Evolutionary conservation across 805 yeast genomes (phyloP).

Genomic region (Lipomyces starkeyi): DNA sequence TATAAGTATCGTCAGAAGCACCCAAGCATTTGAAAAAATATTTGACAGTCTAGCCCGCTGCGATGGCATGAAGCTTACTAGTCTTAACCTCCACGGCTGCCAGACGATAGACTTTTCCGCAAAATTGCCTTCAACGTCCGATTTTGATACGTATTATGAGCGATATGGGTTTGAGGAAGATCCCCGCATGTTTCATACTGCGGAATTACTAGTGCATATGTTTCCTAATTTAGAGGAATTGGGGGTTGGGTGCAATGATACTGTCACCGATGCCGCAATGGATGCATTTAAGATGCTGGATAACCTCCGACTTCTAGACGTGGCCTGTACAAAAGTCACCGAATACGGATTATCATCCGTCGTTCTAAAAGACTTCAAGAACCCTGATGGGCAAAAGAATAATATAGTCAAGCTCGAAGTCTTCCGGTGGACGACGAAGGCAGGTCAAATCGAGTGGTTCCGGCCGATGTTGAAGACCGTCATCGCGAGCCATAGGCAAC

Average conservation of each 20-base stretch:
- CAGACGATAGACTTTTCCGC: constrained; percentile 12
- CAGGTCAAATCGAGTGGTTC: not conserved
- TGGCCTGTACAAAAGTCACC: constrained; percentile 7
- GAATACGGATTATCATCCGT: not conserved
- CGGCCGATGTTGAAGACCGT: not conserved
- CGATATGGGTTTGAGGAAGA: constrained; percentile 17
- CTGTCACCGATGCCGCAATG: constrained; percentile 17
- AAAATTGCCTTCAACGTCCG: constrained; percentile 12
- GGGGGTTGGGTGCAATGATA: constrained; percentile 15
- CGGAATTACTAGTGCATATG: constrained; percentile 19
- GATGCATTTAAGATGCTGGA: constrained; percentile 17
- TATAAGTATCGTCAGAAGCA: constrained; percentile 16
- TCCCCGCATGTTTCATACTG: constrained; percentile 8
- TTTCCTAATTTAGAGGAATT: constrained; percentile 21
- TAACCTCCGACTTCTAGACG: constrained; percentile 10
- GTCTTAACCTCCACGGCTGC: constrained; percentile 21
- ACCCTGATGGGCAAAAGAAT: not conserved
- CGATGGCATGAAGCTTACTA: constrained; percentile 10
- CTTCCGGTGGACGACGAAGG: not conserved
- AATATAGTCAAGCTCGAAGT: not conserved
- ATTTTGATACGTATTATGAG: constrained; percentile 15
- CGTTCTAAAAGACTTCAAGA: not conserved
- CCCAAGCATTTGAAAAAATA: constrained; percentile 2
- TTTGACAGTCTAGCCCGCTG: constrained; percentile 26
- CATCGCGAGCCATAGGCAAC: not conserved